Evolutionary conservation across 495 filamentous ascomycete genomes (phyloP), one percentile per base, ranked within the genome.

Genomic region (Glonium stellatum): DNA sequence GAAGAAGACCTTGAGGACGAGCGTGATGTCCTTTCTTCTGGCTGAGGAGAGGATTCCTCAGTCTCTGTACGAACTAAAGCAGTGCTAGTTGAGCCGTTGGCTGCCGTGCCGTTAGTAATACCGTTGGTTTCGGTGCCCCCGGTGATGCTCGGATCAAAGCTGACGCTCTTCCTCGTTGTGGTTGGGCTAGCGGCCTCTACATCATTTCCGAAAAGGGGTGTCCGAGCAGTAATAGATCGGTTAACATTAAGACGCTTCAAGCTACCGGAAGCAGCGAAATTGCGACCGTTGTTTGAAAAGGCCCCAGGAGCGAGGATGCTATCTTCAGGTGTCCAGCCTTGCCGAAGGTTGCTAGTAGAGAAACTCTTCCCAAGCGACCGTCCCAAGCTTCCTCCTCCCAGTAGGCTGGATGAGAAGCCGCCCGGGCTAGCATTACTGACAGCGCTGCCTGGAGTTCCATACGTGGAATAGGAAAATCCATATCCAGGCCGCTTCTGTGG

Each of bases 161-260:
- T 96, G 54, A 97, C 93, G 57, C 84, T 83, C 75, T 96, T 96
- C 67, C 83, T 88, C 61, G 88, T 73, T 27, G 78, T 76, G 49
- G 75, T 71, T 27, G 48, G 48, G 21, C 51, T 54, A 15, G 71
- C 54, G 5, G 69, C 54, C 21, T 78, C 75, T 27, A 73, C 73
- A 47, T 68, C 66, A 21, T 70, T 66, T 77, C 78, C 67, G 70
- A 75, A 66, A 69, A 67, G 31, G 66, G 69, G 52, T 71, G 73
- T 18, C 73, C 72, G 73, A 90, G 81, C 86, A 34, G 83, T 83
- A 69, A 97, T 76, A 63, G 84, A 87, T 57, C 88, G 87, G 66
- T 96, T 89, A 69, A 98, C 96, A 34, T 90, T 84, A 52, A 98
- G 79, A 63, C 87, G 89, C 78, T 96, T 96, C 67, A 97, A 75